Conservation (phyloP, 2,329 filamentous ascomycete species). For the Lecanicillium sp. region DNA sequence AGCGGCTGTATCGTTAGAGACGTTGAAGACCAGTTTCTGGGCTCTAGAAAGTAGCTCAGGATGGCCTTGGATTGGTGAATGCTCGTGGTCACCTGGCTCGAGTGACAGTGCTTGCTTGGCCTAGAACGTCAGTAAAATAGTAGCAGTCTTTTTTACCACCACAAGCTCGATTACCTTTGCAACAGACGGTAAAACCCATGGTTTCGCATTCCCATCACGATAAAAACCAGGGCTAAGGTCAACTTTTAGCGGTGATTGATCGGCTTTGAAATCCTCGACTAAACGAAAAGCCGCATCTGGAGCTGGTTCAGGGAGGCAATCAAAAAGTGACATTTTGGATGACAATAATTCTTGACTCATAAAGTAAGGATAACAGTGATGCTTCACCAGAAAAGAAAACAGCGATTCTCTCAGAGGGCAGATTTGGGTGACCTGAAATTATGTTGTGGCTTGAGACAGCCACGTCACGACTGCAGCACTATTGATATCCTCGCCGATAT, state of each 20-base stretch:
- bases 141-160: not conserved
- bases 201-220: conserved; percentile 81
- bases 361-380: too few relatives aligned
- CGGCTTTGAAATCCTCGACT: too few relatives aligned
- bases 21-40: conserved; percentile 21
- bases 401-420: too few relatives aligned
- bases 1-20: conserved; percentile 5
- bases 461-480: too few relatives aligned
- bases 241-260: conserved; percentile 28
- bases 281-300: too few relatives aligned
- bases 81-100: not conserved
- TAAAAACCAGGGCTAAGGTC: conserved; percentile 61
- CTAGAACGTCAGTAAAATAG: conserved; percentile 37
- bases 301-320: too few relatives aligned
- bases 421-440: too few relatives aligned
- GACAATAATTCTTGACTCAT: too few relatives aligned
- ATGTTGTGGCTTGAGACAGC: too few relatives aligned
- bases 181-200: conserved; percentile 80
- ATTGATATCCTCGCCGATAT: too few relatives aligned
- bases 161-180: conserved; percentile 68
- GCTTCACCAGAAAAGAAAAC: too few relatives aligned
- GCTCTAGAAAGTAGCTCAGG: conserved; percentile 50
- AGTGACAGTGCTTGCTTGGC: conserved; percentile 19
- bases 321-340: too few relatives aligned
- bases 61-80: conserved; percentile 27